A percentile compares a stretch with the other conserved stretches of the same genome.
Evolutionary conservation across 1,139 yeast species (phyloP).

Genomic region (Candida mesenterica): DNA sequence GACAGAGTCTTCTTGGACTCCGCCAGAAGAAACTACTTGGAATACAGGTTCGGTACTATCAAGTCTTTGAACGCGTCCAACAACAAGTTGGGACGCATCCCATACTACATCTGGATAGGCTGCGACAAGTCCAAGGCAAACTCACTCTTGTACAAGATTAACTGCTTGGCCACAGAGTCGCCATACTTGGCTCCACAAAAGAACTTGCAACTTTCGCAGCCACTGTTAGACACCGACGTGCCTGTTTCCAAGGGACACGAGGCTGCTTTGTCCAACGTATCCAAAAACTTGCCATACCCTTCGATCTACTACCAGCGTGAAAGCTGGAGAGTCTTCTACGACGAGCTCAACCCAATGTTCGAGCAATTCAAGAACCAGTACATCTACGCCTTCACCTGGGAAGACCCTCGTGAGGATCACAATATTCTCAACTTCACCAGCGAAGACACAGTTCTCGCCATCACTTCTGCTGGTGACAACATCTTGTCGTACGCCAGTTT

Average conservation of each 20-base stretch:
- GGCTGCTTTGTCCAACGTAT: slow-evolving; percentile 63
- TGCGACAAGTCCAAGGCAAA: slow-evolving; percentile 66
- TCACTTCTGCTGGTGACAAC: slow-evolving; percentile 86
- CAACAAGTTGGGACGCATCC: slow-evolving; percentile 64
- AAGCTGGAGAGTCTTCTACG: slow-evolving; percentile 77
- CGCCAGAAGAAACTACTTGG: slow-evolving; percentile 78
- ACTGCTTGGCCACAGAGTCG: slow-evolving; percentile 75
- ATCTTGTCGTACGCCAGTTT: slow-evolving; percentile 69
- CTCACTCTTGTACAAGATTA: slow-evolving; percentile 60
- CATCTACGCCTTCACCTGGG: slow-evolving; percentile 89
- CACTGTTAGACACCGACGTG: slow-evolving; percentile 24
- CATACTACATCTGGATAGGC: slow-evolving; percentile 82
- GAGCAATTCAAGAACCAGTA: slow-evolving; percentile 74
- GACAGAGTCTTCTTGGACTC: slow-evolving; percentile 80
- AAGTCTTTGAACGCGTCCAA: slow-evolving; percentile 71
- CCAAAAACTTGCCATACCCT: slow-evolving; percentile 72
- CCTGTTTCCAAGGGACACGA: slow-evolving; percentile 68
- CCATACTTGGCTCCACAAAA: slow-evolving; percentile 68
- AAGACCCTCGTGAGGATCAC: slow-evolving; percentile 81
- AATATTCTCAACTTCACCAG: slow-evolving; percentile 58
- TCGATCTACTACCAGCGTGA: slow-evolving; percentile 75
- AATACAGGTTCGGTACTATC: slow-evolving; percentile 76
- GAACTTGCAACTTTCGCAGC: slow-evolving; percentile 5
- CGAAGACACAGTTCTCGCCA: slow-evolving; percentile 73
- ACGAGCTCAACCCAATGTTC: slow-evolving; percentile 65